Evolutionary conservation across 192 early-diverging fungal species (phyloP).

Genomic region (Umbelopsis sp.): DNA sequence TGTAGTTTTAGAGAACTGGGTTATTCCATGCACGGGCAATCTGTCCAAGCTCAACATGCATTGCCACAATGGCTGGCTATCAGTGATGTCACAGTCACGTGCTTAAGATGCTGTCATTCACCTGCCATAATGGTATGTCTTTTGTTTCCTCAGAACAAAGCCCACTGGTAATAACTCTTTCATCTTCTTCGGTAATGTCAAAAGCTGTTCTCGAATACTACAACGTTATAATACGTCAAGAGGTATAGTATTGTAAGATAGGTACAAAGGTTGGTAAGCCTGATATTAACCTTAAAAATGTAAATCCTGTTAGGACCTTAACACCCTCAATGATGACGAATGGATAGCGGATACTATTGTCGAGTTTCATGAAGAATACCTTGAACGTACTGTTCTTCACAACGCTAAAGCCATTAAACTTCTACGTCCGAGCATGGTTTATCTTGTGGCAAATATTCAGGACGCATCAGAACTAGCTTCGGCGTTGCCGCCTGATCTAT

Average conservation of each 20-base stretch:
- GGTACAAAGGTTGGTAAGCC: too few species aligned
- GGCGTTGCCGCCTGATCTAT: slow-evolving; percentile 18
- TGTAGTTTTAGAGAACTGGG: too few species aligned
- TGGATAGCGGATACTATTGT: slow-evolving; percentile 34
- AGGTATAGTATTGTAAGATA: neutral
- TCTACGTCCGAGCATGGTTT: slow-evolving; percentile 25
- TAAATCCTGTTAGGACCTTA: neutral
- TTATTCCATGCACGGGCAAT: too few species aligned
- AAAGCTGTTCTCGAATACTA: slow-evolving; percentile 9
- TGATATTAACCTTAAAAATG: too few species aligned
- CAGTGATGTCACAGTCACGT: slow-evolving; percentile 13
- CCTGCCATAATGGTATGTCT: neutral
- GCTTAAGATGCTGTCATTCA: neutral
- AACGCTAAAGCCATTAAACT: neutral
- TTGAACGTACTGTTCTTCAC: slow-evolving; percentile 17
- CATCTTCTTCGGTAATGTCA: neutral
- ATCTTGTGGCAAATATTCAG: slow-evolving; percentile 24
- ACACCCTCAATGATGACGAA: slow-evolving; percentile 6
- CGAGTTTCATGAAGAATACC: slow-evolving; percentile 33
- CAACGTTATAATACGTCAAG: slow-evolving; percentile 1
- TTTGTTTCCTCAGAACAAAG: neutral
- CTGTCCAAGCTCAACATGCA: too few species aligned
- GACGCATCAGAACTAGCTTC: slow-evolving; percentile 8
- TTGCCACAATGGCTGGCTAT: neutral
- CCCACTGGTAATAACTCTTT: neutral